Evolutionary conservation across 495 filamentous ascomycete species (phyloP), one percentile per base, ranked within the genome.

Genomic region (Penicillium bovifimosum): DNA sequence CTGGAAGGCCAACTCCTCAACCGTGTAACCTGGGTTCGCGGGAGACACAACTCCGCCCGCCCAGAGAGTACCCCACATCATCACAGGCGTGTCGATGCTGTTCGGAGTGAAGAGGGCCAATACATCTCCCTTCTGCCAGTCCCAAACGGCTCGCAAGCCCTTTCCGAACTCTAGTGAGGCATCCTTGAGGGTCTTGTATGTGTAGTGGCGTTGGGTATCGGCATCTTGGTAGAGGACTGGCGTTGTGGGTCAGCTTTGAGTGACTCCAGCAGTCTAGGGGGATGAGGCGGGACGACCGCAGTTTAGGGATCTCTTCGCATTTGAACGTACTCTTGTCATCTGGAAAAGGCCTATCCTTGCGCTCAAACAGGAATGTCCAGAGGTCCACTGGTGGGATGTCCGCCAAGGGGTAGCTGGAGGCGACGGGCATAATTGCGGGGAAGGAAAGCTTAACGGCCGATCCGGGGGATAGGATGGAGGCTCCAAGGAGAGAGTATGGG

Each of bases 21-120:
- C 80, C 1, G 86, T 95, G 69, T 96, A 96, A 2, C 80, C 80
- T 18, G 93, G 91, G 64, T 96, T 96, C 9, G 90, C 90, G 0
- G 93, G 87, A 2, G 86, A 89, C 14, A 89, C 64, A 42, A 85
- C 73, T 16, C 88, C 92, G 40, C 91, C 92, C 0, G 91, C 87
- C 86, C 89, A 96, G 58, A 86, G 82, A 9, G 80, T 73, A 18
- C 91, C 92, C 78, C 88, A 91, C 64, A 76, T 87, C 41, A 93
- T 67, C 4, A 76, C 70, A 16, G 86, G 78, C 29, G 82, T 82
- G 64, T 92, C 87, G 58, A 92, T 84, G 60, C 77, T 81, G 62
- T 92, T 95, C 39, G 88, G 85, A 3, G 83, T 82, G 65, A 77
- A 84, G 35, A 92, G 67, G 6, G 77, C 83, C 6, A 93, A 68